phyloP scores from a whole-genome alignment of 495 filamentous ascomycete species.

The Neurospora sp. region DNA sequence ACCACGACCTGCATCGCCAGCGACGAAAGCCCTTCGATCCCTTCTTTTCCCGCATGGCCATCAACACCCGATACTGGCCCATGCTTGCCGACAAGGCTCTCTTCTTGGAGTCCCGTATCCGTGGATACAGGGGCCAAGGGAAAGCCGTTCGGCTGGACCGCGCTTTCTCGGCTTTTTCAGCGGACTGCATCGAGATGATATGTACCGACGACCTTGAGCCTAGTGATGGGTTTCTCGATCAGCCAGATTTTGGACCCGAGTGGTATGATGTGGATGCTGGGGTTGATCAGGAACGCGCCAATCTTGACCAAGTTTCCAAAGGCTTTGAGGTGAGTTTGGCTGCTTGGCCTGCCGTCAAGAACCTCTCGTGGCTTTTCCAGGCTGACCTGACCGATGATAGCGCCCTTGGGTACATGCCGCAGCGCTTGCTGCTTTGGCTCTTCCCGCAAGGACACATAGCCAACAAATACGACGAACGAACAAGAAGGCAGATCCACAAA shows the following conservation, averaged over 20 bases:
- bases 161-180: slow-evolving; percentile 14
- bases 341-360: background rate
- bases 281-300: slow-evolving; percentile 4
- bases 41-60: slow-evolving; percentile 11
- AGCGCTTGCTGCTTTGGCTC: slow-evolving; percentile 6
- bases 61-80: slow-evolving; percentile 7
- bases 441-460: slow-evolving; percentile 7
- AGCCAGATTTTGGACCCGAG: slow-evolving; percentile 2
- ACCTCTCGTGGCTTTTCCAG: background rate
- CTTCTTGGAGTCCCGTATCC: background rate
- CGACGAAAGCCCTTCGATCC: slow-evolving; percentile 9
- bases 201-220: background rate
- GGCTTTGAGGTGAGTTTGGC: slow-evolving; percentile 3
- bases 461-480: background rate
- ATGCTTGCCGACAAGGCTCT: slow-evolving; percentile 1
- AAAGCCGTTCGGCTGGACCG: slow-evolving; percentile 18
- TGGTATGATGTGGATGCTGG: slow-evolving; percentile 10
- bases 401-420: background rate
- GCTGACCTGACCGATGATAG: background rate
- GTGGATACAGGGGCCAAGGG: background rate
- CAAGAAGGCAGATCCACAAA: slow-evolving; percentile 2
- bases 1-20: slow-evolving; percentile 12
- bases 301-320: slow-evolving; percentile 13
- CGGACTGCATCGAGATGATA: slow-evolving; percentile 3
- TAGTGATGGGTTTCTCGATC: slow-evolving; percentile 3